These are phyloP conservation scores for Sporisorium sorghi DNA, from an alignment of 1,284 basidiomycete species.

Conservation along the genomic window DNA sequence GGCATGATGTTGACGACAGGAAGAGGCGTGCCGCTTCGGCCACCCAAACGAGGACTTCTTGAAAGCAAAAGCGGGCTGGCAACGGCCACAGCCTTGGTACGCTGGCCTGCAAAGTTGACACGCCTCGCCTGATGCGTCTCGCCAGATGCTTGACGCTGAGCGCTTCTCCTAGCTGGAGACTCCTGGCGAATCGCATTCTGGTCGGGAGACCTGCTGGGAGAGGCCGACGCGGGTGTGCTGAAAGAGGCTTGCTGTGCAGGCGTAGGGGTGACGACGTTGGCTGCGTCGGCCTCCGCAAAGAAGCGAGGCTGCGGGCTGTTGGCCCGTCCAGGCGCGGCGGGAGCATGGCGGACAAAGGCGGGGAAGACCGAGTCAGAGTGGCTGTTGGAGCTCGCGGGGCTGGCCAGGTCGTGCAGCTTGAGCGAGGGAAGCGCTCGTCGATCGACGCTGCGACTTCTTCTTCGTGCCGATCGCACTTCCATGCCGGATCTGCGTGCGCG, in stretches of 20 bases:
- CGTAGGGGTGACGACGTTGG: conserved; percentile 24
- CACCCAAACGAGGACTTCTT: conserved; percentile 37
- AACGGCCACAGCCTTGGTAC: conserved; percentile 45
- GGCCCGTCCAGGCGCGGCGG: conserved; percentile 17
- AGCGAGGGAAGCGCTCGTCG: conserved; percentile 16
- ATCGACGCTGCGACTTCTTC: conserved; percentile 52
- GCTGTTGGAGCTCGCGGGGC: conserved; percentile 46
- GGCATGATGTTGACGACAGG: conserved; percentile 64
- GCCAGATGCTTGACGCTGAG: conserved; percentile 26
- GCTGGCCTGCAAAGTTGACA: conserved; percentile 49
- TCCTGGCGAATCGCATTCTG: not conserved
- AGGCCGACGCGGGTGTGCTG: conserved; percentile 10
- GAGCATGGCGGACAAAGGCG: conserved; percentile 49
- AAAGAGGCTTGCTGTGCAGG: conserved; percentile 17
- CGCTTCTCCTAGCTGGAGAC: conserved; percentile 21
- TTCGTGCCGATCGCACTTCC: conserved; percentile 30
- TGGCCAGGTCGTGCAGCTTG: conserved; percentile 26
- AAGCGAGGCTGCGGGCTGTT: conserved; percentile 37
- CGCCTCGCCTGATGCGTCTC: conserved; percentile 53
- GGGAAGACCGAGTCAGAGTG: conserved; percentile 48
- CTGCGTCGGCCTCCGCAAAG: conserved; percentile 23
- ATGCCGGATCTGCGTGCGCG: conserved; percentile 35
- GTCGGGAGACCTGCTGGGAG: conserved; percentile 8
- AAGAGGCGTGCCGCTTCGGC: conserved; percentile 27
- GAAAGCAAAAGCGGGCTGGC: conserved; percentile 50